Evolutionary conservation across 768 basidiomycete species (phyloP).

Genomic region (Termitomyces sp.): DNA sequence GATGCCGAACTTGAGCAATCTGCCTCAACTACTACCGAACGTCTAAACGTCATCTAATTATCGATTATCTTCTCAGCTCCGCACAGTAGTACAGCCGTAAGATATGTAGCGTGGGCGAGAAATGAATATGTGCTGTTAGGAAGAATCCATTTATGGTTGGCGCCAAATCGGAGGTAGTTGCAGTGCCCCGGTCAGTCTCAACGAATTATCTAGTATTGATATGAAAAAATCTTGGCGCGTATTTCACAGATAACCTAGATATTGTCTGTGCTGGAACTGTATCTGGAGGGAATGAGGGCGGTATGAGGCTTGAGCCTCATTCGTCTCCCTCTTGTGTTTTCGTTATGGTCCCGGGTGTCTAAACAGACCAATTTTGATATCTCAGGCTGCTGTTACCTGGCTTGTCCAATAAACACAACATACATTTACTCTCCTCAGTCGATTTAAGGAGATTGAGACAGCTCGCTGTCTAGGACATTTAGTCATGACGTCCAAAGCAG

Average conservation of each 20-base stretch:
- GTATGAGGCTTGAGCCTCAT: neutral
- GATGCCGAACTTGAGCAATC: conserved; percentile 1
- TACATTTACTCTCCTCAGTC: too few species aligned
- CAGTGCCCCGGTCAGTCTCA: neutral
- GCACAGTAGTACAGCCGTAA: neutral
- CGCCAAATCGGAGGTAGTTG: neutral
- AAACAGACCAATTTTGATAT: too few species aligned
- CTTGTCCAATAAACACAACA: too few species aligned
- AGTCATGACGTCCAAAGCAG: too few species aligned
- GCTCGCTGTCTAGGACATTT: too few species aligned
- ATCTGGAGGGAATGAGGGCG: neutral
- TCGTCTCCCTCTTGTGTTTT: too few species aligned
- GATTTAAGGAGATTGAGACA: too few species aligned
- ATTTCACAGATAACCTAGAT: too few species aligned
- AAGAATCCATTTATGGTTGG: neutral
- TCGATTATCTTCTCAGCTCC: neutral
- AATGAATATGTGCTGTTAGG: neutral
- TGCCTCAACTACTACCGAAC: neutral
- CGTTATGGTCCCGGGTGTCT: too few species aligned
- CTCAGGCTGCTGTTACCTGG: too few species aligned
- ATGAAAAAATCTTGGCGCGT: neutral
- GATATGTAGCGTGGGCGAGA: neutral
- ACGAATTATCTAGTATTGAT: too few species aligned
- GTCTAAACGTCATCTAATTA: neutral
- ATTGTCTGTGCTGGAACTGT: neutral